These are phyloP conservation scores for Russula olivacea DNA, from an alignment of 768 basidiomycete genomes.

Conservation along the genomic window DNA sequence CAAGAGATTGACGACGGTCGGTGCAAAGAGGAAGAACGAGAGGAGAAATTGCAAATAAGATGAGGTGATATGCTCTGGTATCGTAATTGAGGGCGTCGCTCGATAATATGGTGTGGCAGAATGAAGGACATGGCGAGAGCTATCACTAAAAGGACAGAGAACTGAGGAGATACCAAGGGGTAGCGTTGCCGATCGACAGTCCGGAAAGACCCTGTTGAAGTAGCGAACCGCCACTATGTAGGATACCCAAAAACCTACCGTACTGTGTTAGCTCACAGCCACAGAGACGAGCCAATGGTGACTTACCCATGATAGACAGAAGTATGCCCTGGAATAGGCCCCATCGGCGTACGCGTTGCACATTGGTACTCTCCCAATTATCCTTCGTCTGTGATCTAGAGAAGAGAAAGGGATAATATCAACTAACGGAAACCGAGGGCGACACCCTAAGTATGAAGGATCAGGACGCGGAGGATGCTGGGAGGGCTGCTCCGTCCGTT, in stretches of 20 bases:
- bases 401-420: constrained; percentile 27
- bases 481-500: constrained; percentile 36
- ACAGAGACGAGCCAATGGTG: constrained; percentile 4
- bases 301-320: constrained; percentile 36
- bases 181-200: constrained; percentile 42
- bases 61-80: constrained; percentile 31
- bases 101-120: constrained; percentile 33
- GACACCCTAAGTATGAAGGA: constrained; percentile 29
- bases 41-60: constrained; percentile 40
- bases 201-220: constrained; percentile 40
- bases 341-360: constrained; percentile 35
- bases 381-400: constrained; percentile 32
- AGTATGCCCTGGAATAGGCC: constrained; percentile 30
- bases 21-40: constrained; percentile 41
- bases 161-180: constrained; percentile 45
- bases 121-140: constrained; percentile 31
- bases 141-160: constrained; percentile 29
- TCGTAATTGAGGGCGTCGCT: constrained; percentile 32
- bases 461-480: constrained; percentile 43
- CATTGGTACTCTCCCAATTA: constrained; percentile 29
- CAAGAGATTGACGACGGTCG: constrained; percentile 54
- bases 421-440: background rate
- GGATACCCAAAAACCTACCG: constrained; percentile 49
- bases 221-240: constrained; percentile 66
- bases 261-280: background rate